Conservation (phyloP, 1,139 yeast genomes). For the Saccharomycopsis phalli region DNA sequence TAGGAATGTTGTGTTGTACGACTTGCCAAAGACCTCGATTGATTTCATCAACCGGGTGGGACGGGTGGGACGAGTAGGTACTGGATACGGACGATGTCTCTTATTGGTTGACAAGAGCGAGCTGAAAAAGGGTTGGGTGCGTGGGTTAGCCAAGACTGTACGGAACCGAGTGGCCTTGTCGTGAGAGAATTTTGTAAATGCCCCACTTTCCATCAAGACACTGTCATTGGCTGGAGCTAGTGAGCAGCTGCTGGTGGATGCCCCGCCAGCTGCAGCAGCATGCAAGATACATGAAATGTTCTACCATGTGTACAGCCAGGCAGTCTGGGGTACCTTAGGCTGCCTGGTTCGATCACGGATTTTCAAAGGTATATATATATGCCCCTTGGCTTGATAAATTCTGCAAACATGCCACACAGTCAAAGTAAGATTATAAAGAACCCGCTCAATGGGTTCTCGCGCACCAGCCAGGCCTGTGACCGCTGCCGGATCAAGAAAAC, state of each 20-base stretch:
- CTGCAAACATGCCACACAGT: background rate
- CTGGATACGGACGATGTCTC: slow-evolving; percentile 71
- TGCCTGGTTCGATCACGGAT: background rate
- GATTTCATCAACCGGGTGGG: slow-evolving; percentile 91
- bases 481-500: slow-evolving; percentile 69
- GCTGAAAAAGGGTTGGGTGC: slow-evolving; percentile 63
- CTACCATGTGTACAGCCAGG: too few relatives aligned
- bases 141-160: slow-evolving; percentile 68
- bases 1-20: slow-evolving; percentile 74
- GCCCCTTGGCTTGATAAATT: too few relatives aligned
- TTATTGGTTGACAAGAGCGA: slow-evolving; percentile 62
- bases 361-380: background rate
- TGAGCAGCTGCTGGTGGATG: background rate
- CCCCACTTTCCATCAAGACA: background rate
- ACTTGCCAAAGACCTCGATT: slow-evolving; percentile 74
- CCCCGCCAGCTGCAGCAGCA: slow-evolving; percentile 1
- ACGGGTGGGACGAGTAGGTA: slow-evolving; percentile 89
- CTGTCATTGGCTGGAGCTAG: slow-evolving; percentile 1
- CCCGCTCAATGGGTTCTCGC: slow-evolving; percentile 21
- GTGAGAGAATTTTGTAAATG: background rate
- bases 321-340: slow-evolving; percentile 3
- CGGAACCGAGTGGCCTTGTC: slow-evolving; percentile 34
- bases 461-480: slow-evolving; percentile 75
- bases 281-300: background rate
- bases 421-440: slow-evolving; percentile 16